Evolutionary conservation across 2,329 filamentous ascomycete genomes (phyloP).

Genomic region (Capronia epimyces): DNA sequence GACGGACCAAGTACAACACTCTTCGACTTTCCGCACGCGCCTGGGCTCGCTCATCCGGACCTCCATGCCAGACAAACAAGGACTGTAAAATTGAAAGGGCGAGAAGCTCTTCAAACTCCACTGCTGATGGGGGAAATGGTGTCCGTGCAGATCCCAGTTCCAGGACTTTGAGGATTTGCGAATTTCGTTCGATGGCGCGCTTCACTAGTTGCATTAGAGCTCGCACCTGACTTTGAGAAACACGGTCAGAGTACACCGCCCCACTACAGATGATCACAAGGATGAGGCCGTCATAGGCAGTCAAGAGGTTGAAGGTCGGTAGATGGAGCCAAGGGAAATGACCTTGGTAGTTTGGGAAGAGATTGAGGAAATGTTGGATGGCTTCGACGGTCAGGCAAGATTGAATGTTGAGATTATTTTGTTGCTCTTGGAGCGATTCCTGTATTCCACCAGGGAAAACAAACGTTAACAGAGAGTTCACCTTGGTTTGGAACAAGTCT

Average conservation of each 20-base stretch:
- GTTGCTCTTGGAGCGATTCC: slow-evolving; percentile 52
- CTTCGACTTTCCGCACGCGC: slow-evolving; percentile 48
- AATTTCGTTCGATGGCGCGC: slow-evolving; percentile 34
- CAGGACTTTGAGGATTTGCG: slow-evolving; percentile 27
- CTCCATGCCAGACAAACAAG: slow-evolving; percentile 66
- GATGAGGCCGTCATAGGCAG: slow-evolving; percentile 62
- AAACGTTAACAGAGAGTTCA: slow-evolving; percentile 51
- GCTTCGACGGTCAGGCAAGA: slow-evolving; percentile 61
- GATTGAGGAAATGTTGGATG: slow-evolving; percentile 64
- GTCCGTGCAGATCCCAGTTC: slow-evolving; percentile 16
- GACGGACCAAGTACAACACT: slow-evolving; percentile 47
- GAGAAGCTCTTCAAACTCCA: slow-evolving; percentile 51
- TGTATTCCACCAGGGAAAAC: slow-evolving; percentile 54
- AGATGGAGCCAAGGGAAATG: slow-evolving; percentile 70
- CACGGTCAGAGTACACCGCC: slow-evolving; percentile 65
- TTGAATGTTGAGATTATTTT: slow-evolving; percentile 45
- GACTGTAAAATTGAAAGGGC: slow-evolving; percentile 58
- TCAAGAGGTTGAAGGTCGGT: slow-evolving; percentile 62
- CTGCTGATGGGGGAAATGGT: slow-evolving; percentile 47
- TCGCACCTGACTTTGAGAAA: slow-evolving; percentile 57
- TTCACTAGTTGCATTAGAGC: slow-evolving; percentile 63
- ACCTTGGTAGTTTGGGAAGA: slow-evolving; percentile 66
- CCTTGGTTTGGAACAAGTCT: slow-evolving; percentile 41
- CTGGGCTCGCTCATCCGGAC: slow-evolving; percentile 57
- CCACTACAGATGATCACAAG: slow-evolving; percentile 67